Evolutionary conservation across 352 stramenopile species (phyloP).

Genomic region (Phytophthora ohioensis): DNA sequence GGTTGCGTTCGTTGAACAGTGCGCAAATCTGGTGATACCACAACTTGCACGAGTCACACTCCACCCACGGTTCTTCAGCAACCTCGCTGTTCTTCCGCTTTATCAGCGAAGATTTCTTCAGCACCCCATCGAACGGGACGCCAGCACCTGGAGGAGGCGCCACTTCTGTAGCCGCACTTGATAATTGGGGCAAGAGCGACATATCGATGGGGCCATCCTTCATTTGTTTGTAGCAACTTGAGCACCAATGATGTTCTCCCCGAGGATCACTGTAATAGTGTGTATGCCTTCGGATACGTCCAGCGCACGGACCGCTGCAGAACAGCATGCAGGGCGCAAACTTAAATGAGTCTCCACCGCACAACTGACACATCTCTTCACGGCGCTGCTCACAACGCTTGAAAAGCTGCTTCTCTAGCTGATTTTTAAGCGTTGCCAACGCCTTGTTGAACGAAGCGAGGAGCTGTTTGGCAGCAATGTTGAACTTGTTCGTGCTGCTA

Average conservation of each 20-base stretch:
- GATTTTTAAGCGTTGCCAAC: slow-evolving; percentile 71
- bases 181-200: slow-evolving; percentile 76
- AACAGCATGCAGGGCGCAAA: slow-evolving; percentile 92
- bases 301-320: slow-evolving; percentile 86
- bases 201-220: slow-evolving; percentile 94
- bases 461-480: slow-evolving; percentile 85
- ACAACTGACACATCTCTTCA: slow-evolving; percentile 91
- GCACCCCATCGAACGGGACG: slow-evolving; percentile 63
- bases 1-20: slow-evolving; percentile 99
- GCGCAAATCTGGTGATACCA: slow-evolving; percentile 99
- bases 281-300: slow-evolving; percentile 85
- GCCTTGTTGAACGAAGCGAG: slow-evolving; percentile 80
- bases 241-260: slow-evolving; percentile 90
- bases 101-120: slow-evolving; percentile 94
- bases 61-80: slow-evolving; percentile 97
- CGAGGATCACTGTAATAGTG: slow-evolving; percentile 90
- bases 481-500: slow-evolving; percentile 91
- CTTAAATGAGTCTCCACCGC: slow-evolving; percentile 90
- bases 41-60: slow-evolving; percentile 98
- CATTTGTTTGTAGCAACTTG: slow-evolving; percentile 91
- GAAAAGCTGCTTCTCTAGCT: slow-evolving; percentile 87
- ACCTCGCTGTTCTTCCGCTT: slow-evolving; percentile 99
- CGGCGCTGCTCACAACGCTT: slow-evolving; percentile 84
- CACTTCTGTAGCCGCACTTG: slow-evolving; percentile 64
- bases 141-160: slow-evolving; percentile 33